Base-by-base conservation (phyloP, 1,284 basidiomycete genomes). In the Ceratobasidium theobromae region DNA sequence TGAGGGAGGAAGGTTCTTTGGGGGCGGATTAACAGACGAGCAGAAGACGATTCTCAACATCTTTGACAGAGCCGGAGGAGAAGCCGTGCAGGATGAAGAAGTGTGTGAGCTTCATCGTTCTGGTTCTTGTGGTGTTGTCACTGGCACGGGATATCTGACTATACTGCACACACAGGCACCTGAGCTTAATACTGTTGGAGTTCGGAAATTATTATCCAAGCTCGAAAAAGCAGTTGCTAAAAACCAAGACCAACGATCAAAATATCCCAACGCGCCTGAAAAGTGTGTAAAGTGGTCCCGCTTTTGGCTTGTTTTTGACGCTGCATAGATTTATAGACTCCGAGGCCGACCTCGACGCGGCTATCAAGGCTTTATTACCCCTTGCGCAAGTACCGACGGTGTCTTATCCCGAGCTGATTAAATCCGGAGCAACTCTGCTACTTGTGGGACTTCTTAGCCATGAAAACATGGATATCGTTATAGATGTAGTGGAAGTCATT, bases 171-270 rank as follows among this genome's bases (percentile, higher is more conserved):
- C 21, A 40, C 69, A 91, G 89, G 75, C 80, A 30, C 85, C 87
- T 69, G 83, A 83, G 67, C 76, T 95, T 67, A 86, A 86, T 3
- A 77, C 89, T 1, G 84, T 86, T 2, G 81, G 83, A 25, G 82
- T 96, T 12, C 85, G 92, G 60, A 84, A 89, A 71, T 79, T 90
- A 67, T 79, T 99, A 12, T 78, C 91, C 33, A 83, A 85, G 45
- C 91, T 99, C 70, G 95, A 99, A 76, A 84, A 92, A 21, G 86
- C 91, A 0, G 89, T 91, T 30, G 88, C 90, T 73, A 96, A 93
- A 78, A 99, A 99, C 75, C 91, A 95, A 72, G 93, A 97, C 75
- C 89, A 97, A 75, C 82, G 96, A 30, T 94, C 93, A 8, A 95
- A 95, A 76, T 92, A 89, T 74, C 89, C 92, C 0, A 84, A 91